These are phyloP conservation scores for Diaporthe australafricana DNA, from an alignment of 2,329 filamentous ascomycete genomes.

Conservation along the genomic window DNA sequence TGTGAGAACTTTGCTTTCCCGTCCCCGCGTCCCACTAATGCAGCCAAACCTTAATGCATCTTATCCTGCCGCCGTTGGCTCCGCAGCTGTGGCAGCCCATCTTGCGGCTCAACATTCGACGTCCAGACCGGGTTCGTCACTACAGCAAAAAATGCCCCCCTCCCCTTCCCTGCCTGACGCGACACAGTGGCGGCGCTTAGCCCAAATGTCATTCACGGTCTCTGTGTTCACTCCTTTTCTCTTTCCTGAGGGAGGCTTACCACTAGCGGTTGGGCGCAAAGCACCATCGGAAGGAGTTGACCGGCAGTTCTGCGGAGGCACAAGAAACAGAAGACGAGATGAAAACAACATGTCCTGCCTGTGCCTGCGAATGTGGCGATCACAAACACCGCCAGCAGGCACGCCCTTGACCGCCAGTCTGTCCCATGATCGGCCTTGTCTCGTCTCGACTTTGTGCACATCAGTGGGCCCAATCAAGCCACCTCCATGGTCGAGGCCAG, in stretches of 20 bases:
- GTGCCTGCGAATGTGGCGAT: constrained; percentile 23
- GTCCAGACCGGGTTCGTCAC: background rate
- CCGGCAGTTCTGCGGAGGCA: constrained; percentile 13
- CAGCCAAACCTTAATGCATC: constrained; percentile 30
- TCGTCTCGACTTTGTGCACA: constrained; percentile 34
- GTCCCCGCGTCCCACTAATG: constrained; percentile 29
- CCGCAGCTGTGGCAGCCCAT: constrained; percentile 11
- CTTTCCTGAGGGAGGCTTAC: background rate
- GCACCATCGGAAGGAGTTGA: background rate
- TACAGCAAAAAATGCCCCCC: background rate
- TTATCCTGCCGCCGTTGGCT: constrained; percentile 20
- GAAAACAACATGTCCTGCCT: background rate
- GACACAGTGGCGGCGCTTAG: background rate
- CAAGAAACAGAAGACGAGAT: constrained; percentile 22
- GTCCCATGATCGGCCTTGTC: constrained; percentile 31
- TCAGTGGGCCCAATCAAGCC: constrained; percentile 30
- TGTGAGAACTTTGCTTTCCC: constrained; percentile 24
- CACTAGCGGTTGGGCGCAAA: background rate
- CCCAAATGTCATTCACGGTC: background rate
- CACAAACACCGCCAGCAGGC: constrained; percentile 30
- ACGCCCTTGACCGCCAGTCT: constrained; percentile 3
- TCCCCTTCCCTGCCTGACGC: background rate
- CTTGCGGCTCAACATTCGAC: constrained; percentile 26
- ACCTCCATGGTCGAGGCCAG: constrained; percentile 14
- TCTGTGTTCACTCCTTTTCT: background rate